Evolutionary conservation across 2,329 filamentous ascomycete species (phyloP), one percentile per base, ranked within the genome.

Genomic region (Sporothrix euskadiensis): DNA sequence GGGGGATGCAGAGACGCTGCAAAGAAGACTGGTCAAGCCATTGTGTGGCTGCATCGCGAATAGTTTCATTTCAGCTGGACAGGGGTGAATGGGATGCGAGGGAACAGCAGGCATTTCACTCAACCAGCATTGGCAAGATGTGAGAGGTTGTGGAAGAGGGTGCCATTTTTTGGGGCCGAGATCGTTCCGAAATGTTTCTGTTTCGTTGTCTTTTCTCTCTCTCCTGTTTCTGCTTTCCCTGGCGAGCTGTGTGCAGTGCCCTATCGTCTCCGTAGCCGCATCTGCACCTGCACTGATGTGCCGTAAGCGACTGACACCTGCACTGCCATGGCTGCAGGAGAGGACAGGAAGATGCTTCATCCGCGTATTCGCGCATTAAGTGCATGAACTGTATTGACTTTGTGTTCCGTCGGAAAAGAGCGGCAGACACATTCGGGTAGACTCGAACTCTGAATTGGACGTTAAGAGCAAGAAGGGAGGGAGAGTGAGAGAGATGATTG

Each of bases 31-130:
- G 65, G 44, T 22, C 39, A 19, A 12, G 8, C 12, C 9, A n/a
- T 68, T 35, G 10, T 73, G 49, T n/a, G 32, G 59, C 39, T 72
- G 71, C 71, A 68, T 72, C 14, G 4, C 19, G 41, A 19, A 66
- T 22, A 71, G 68, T 74, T n/a, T 71, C 74, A 72, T 73, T 73
- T 73, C 69, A 71, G 71, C 74, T 72, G 61, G 74, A 73, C 74
- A 75, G 63, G 74, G 74, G 69, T 71, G 16, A 8, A 19, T 44
- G 22, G n/a, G n/a, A 66, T 63, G 59, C 19, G 59, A 44, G 8
- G 19, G 5, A 26, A 22, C 61, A 65, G 12, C 59, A 10, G 19
- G n/a, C 59, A 44, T 26, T 2, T 3, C 35, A 41, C 59, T 14
- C 59, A 35, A 65, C 59, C 59, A 22, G 22, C 19, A 22, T 16